These are phyloP conservation scores for Pilaira anomala DNA, from an alignment of 192 early-diverging fungal genomes.

Conservation along the genomic window DNA sequence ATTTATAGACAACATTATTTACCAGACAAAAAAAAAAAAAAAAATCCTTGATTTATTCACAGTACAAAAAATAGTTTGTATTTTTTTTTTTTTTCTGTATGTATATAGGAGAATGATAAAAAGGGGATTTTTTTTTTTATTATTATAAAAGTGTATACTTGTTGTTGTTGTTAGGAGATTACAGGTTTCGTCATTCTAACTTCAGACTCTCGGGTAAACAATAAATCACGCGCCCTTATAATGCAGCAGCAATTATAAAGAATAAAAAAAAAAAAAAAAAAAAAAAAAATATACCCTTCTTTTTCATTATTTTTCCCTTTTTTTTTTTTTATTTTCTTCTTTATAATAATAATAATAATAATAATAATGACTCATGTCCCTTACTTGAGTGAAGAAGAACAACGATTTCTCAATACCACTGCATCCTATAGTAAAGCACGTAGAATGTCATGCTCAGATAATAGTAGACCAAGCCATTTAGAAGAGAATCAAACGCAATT, in stretches of 20 bases:
- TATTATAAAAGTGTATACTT: too few relatives aligned
- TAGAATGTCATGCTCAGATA: background rate
- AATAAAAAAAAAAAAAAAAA: conserved; percentile 3
- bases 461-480: background rate
- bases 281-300: too few relatives aligned
- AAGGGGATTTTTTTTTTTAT: conserved; percentile 1
- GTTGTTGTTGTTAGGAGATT: too few relatives aligned
- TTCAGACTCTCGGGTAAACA: background rate
- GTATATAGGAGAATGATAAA: background rate
- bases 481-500: background rate
- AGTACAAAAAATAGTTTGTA: too few relatives aligned
- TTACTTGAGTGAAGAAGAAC: conserved; percentile 15
- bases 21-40: too few relatives aligned
- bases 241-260: background rate
- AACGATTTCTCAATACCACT: conserved; percentile 2
- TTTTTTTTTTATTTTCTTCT: background rate
- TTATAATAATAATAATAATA: background rate
- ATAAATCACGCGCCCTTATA: background rate
- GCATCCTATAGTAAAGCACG: conserved; percentile 2
- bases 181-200: conserved; percentile 13
- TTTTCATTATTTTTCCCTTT: conserved; percentile 1
- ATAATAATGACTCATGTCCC: background rate
- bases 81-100: too few relatives aligned
- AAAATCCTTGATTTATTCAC: too few relatives aligned
- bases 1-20: too few relatives aligned